Conservation (phyloP, 2,329 filamentous ascomycete species). For the Herpotrichia juniperi region DNA sequence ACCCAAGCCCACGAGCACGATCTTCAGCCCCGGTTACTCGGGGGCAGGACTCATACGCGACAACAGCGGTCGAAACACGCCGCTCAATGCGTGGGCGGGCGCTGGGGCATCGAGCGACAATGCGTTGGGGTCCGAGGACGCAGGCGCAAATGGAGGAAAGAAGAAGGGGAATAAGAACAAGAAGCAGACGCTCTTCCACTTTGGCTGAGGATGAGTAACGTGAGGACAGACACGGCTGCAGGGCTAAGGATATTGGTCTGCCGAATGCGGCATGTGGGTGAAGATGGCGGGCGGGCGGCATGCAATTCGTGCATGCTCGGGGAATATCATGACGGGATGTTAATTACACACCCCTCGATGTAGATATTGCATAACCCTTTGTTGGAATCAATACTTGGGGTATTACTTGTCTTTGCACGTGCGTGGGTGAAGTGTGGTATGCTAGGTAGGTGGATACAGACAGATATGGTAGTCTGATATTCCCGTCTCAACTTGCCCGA, state of each 20-base stretch:
- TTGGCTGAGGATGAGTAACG: constrained; percentile 43
- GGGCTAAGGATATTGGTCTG: constrained; percentile 7
- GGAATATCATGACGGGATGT: background rate
- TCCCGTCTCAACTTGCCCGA: too few species aligned
- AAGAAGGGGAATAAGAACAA: constrained; percentile 58
- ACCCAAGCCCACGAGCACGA: constrained; percentile 67
- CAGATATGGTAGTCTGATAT: too few species aligned
- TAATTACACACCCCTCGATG: background rate
- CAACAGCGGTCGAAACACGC: constrained; percentile 47
- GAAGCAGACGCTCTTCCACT: constrained; percentile 58
- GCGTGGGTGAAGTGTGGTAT: too few species aligned
- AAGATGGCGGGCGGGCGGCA: constrained; percentile 4
- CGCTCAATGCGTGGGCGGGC: constrained; percentile 49
- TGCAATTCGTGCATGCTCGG: constrained; percentile 10
- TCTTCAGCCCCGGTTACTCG: constrained; percentile 57
- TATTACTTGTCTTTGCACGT: too few species aligned
- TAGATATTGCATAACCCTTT: too few species aligned
- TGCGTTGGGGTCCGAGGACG: constrained; percentile 14
- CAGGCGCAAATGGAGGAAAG: constrained; percentile 33
- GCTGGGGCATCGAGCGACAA: constrained; percentile 28
- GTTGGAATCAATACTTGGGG: too few species aligned
- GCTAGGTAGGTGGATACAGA: too few species aligned
- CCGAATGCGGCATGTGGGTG: constrained; percentile 10
- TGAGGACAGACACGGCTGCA: constrained; percentile 10
- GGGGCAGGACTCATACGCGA: constrained; percentile 52